Percentiles rank a stretch among this genome's conserved stretches.
Evolutionary conservation across 768 basidiomycete species (phyloP).

Genomic region (Russula sp.): DNA sequence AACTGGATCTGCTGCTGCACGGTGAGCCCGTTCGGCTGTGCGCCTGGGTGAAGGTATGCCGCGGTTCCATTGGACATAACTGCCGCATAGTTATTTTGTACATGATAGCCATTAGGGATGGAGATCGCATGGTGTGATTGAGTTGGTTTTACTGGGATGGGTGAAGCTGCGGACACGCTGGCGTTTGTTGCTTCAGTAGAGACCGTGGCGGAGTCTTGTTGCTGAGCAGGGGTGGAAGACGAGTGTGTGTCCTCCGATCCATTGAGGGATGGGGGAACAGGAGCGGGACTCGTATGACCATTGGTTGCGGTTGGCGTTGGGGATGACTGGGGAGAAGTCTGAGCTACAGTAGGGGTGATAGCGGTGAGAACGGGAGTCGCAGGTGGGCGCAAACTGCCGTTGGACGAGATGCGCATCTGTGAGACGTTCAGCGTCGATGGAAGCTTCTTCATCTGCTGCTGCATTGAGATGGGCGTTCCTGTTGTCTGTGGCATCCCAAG

Average conservation of each 20-base stretch:
- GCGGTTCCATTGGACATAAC: conserved; percentile 33
- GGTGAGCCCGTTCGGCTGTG: conserved; percentile 39
- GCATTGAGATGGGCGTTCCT: conserved; percentile 53
- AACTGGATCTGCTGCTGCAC: conserved; percentile 59
- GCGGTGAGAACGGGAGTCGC: conserved; percentile 35
- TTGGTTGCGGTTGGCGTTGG: conserved; percentile 20
- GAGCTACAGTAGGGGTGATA: conserved; percentile 29
- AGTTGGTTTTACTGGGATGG: conserved; percentile 45
- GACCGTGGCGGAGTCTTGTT: conserved; percentile 12
- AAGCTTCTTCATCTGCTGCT: conserved; percentile 57
- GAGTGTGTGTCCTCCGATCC: conserved; percentile 25
- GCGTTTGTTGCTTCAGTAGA: conserved; percentile 8
- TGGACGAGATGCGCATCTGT: conserved; percentile 58
- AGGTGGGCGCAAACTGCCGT: conserved; percentile 49
- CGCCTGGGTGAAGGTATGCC: conserved; percentile 31
- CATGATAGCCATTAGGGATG: conserved; percentile 39
- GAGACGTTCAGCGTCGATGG: conserved; percentile 45
- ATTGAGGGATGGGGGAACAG: conserved; percentile 8
- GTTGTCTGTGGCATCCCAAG: conserved; percentile 29
- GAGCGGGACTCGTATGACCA: conserved; percentile 12
- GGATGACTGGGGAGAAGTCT: conserved; percentile 21
- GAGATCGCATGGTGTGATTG: conserved; percentile 35
- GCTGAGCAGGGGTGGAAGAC: conserved; percentile 9
- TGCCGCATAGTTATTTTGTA: conserved; percentile 38
- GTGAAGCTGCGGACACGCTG: conserved; percentile 29